Conservation (phyloP, 352 stramenopile species). For the Globisporangium irregulare region DNA sequence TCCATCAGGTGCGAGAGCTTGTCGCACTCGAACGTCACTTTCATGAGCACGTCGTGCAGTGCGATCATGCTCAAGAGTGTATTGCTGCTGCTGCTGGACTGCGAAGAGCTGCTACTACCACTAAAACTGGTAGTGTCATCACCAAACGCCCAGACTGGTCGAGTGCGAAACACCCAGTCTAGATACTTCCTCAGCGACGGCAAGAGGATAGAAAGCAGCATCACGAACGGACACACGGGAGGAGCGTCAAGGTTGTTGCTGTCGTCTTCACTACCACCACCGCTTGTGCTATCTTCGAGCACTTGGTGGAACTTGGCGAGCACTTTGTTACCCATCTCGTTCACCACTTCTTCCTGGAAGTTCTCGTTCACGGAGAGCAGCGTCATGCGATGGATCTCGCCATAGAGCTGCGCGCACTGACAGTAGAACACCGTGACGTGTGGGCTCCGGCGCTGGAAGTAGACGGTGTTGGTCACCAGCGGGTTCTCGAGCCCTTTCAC, state of each 20-base stretch:
- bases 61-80: constrained; percentile 32
- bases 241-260: neutral
- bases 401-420: constrained; percentile 35
- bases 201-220: constrained; percentile 58
- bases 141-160: constrained; percentile 30
- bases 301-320: constrained; percentile 20
- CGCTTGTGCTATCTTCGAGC: constrained; percentile 19
- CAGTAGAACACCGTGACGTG: constrained; percentile 37
- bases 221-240: constrained; percentile 49
- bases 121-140: neutral
- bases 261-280: neutral
- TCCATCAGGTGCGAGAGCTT: constrained; percentile 41
- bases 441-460: constrained; percentile 16
- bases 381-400: constrained; percentile 36
- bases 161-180: constrained; percentile 39
- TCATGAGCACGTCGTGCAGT: constrained; percentile 44
- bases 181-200: constrained; percentile 57
- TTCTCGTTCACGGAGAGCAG: constrained; percentile 15
- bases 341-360: constrained; percentile 36
- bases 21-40: constrained; percentile 25
- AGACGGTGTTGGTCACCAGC: constrained; percentile 15
- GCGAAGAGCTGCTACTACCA: neutral
- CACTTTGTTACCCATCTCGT: constrained; percentile 27
- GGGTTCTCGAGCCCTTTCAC: constrained; percentile 13
- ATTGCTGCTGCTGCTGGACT: constrained; percentile 6